phyloP scores from a whole-genome alignment of 306 rosid genomes.

The Gillenia trifoliata region DNA sequence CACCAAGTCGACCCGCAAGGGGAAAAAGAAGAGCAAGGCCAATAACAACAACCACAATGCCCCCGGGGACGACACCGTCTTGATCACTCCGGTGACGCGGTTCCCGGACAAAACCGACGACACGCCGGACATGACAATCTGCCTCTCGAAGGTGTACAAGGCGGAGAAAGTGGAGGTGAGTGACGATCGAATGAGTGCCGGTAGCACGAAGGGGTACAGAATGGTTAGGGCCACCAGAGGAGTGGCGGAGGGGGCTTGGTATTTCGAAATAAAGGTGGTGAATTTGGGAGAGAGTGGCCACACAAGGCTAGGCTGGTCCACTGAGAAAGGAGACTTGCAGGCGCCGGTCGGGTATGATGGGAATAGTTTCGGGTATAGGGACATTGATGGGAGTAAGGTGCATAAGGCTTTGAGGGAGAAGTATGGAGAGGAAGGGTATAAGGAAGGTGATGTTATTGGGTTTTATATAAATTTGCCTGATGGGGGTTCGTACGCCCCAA shows the following conservation, averaged over 20 bases:
- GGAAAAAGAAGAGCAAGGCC: constrained; percentile 77
- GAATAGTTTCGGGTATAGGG: constrained; percentile 83
- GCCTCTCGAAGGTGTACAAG: constrained; percentile 85
- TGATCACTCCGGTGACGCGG: constrained; percentile 77
- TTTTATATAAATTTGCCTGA: constrained; percentile 79
- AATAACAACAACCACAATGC: constrained; percentile 38
- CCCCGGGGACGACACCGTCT: constrained; percentile 62
- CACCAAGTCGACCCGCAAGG: constrained; percentile 79
- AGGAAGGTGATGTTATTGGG: constrained; percentile 91
- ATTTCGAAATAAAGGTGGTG: constrained; percentile 72
- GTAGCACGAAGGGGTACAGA: constrained; percentile 91
- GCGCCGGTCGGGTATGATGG: constrained; percentile 94
- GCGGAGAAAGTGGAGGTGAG: constrained; percentile 92
- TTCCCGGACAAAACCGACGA: constrained; percentile 90
- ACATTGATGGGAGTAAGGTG: constrained; percentile 91
- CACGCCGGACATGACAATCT: constrained; percentile 59
- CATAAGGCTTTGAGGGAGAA: constrained; percentile 88
- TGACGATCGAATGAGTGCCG: constrained; percentile 79
- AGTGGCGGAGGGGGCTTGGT: constrained; percentile 90
- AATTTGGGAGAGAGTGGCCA: constrained; percentile 77
- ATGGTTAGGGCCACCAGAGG: constrained; percentile 96
- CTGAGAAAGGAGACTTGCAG: constrained; percentile 91
- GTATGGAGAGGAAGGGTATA: constrained; percentile 90
- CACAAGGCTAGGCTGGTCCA: constrained; percentile 88
- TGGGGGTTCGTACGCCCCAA: constrained; percentile 69